Evolutionary conservation across 1,284 basidiomycete species (phyloP).

Genomic region (Butyriboletus appendiculatus): DNA sequence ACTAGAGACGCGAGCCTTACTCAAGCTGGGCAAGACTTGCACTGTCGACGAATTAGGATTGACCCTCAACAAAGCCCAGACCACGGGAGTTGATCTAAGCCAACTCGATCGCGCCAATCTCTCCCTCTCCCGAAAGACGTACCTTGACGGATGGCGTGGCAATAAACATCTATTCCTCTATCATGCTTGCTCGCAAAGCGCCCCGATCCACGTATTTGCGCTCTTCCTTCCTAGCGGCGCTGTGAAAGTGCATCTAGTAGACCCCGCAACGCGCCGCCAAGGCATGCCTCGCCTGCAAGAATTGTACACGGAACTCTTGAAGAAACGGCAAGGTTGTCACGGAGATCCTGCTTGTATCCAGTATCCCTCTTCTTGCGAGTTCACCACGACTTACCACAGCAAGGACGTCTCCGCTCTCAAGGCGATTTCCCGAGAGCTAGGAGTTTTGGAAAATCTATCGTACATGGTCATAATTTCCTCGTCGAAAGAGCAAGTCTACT

Average conservation of each 20-base stretch:
- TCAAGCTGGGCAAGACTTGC: conserved; percentile 87
- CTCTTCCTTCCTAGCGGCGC: conserved; percentile 78
- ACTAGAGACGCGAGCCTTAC: conserved; percentile 78
- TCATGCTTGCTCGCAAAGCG: conserved; percentile 76
- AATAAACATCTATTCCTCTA: conserved; percentile 91
- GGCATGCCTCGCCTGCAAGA: conserved; percentile 77
- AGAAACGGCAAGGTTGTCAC: conserved; percentile 46
- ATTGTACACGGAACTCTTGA: conserved; percentile 61
- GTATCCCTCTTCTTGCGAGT: conserved; percentile 75
- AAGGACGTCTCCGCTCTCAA: conserved; percentile 83
- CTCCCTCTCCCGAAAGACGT: conserved; percentile 65
- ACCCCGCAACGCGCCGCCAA: conserved; percentile 85
- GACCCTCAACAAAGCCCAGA: conserved; percentile 85
- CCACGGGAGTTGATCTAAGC: conserved; percentile 81
- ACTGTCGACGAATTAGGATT: conserved; percentile 64
- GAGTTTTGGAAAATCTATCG: conserved; percentile 67
- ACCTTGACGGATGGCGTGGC: conserved; percentile 75
- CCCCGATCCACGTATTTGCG: conserved; percentile 87
- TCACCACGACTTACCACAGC: conserved; percentile 78
- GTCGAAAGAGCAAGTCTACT: conserved; percentile 83
- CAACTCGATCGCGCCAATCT: conserved; percentile 73
- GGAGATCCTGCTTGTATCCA: conserved; percentile 52
- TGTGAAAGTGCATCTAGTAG: conserved; percentile 87
- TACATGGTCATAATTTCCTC: conserved; percentile 86
- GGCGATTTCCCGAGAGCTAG: conserved; percentile 88